Percentiles rank a stretch among this genome's conserved stretches.
These are phyloP conservation scores for Exutisphaerella laricina DNA, from an alignment of 2,329 filamentous ascomycete species.

Conservation along the genomic window DNA sequence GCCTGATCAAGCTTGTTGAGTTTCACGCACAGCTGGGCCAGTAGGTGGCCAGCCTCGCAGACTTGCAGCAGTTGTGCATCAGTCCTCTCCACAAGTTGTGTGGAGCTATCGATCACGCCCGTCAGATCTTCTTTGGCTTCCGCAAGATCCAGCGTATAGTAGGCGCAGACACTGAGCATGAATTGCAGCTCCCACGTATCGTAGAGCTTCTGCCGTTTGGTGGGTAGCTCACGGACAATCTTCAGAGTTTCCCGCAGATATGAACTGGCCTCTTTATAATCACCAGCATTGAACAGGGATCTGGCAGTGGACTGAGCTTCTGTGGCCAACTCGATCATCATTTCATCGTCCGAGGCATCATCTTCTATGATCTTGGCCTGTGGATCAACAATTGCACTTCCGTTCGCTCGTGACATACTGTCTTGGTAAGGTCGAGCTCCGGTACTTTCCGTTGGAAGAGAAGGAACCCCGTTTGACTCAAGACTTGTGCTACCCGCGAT, in stretches of 20 bases:
- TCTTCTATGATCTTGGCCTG: background rate
- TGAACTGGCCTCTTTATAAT: constrained; percentile 26
- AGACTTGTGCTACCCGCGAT: background rate
- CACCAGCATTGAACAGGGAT: constrained; percentile 22
- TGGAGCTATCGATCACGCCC: constrained; percentile 6
- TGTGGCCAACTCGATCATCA: constrained; percentile 26
- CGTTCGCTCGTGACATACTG: constrained; percentile 5
- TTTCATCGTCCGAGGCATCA: constrained; percentile 23
- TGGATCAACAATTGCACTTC: too few species aligned
- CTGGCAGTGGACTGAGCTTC: constrained; percentile 25
- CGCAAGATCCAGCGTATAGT: constrained; percentile 20
- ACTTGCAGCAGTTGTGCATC: constrained; percentile 8
- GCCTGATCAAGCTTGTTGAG: constrained; percentile 14
- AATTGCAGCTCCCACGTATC: constrained; percentile 28
- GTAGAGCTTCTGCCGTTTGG: constrained; percentile 21
- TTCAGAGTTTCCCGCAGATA: constrained; percentile 28
- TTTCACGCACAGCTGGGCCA: constrained; percentile 9
- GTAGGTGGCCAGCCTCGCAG: constrained; percentile 15
- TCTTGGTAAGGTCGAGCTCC: background rate
- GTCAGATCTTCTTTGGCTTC: constrained; percentile 24
- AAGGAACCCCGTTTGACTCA: background rate
- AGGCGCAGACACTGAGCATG: constrained; percentile 28
- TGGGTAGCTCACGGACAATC: constrained; percentile 23
- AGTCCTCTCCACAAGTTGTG: background rate
- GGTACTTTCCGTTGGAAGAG: background rate